Conservation (phyloP, 2,329 filamentous ascomycete genomes). For the Trichocomaceae sp. region DNA sequence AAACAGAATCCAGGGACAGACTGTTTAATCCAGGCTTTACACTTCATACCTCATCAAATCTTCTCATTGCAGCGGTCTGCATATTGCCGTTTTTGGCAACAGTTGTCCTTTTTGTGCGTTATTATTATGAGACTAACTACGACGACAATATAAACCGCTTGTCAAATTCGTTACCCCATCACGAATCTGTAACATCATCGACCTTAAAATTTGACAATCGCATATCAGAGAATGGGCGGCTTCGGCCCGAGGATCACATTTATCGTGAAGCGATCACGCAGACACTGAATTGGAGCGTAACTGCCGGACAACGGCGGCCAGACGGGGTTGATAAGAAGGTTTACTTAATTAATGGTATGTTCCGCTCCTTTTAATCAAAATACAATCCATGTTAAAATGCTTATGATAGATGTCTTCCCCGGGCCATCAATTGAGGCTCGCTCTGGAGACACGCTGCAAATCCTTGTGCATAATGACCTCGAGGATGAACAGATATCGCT, state of each 20-base stretch:
- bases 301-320: conserved; percentile 31
- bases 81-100: conserved; percentile 8
- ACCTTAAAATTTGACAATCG: no score
- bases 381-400: not conserved
- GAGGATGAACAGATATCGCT: conserved; percentile 35
- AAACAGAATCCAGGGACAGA: not conserved
- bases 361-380: not conserved
- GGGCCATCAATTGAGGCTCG: conserved; percentile 46
- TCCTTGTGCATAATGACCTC: conserved; percentile 37
- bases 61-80: not conserved
- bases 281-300: conserved; percentile 38
- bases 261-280: conserved; percentile 28
- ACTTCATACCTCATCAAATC: not conserved
- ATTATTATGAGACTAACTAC: conserved; percentile 1
- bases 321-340: conserved; percentile 47
- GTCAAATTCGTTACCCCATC: conserved; percentile 15
- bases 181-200: not conserved
- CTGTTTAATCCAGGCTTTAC: not conserved
- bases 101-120: conserved; percentile 5
- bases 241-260: conserved; percentile 41
- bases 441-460: conserved; percentile 40
- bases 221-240: not conserved
- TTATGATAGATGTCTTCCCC: conserved; percentile 34
- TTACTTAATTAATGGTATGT: conserved; percentile 45
- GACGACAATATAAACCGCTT: not conserved